Conservation (phyloP, 2,329 filamentous ascomycete species). For the Zopfia rhizophila region DNA sequence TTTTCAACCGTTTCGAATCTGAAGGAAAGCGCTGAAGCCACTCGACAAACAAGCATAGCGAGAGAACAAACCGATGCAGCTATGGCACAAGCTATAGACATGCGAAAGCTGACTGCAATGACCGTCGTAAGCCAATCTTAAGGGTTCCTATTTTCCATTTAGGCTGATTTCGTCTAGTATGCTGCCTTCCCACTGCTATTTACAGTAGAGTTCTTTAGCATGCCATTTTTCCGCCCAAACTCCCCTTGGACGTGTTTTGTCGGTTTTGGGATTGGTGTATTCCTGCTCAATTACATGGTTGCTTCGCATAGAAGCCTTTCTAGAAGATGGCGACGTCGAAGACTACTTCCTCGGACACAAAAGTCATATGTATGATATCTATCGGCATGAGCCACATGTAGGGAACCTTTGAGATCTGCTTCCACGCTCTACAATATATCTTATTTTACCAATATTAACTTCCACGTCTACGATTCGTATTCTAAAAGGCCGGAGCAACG, state of each 20-base stretch:
- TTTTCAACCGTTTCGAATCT: conserved; percentile 26
- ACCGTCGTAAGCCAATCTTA: conserved; percentile 24
- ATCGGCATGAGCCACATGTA: too few relatives aligned
- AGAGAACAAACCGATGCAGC: conserved; percentile 26
- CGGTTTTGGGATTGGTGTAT: conserved; percentile 11
- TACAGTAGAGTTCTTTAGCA: conserved; percentile 29
- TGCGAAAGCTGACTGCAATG: conserved; percentile 26
- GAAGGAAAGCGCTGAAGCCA: conserved; percentile 4
- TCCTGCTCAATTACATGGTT: conserved; percentile 21
- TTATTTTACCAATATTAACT: too few relatives aligned
- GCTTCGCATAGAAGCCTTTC: too few relatives aligned
- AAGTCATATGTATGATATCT: too few relatives aligned
- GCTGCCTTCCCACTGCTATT: conserved; percentile 26
- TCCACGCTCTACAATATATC: too few relatives aligned
- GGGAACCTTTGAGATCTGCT: too few relatives aligned
- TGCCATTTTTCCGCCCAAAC: conserved; percentile 21
- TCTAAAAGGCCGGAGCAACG: too few relatives aligned
- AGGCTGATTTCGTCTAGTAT: conserved; percentile 11
- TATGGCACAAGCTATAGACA: conserved; percentile 24
- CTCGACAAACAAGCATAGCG: too few relatives aligned
- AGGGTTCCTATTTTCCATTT: neutral
- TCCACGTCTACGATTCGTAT: too few relatives aligned
- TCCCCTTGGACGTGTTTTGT: conserved; percentile 21
- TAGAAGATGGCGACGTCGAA: too few relatives aligned
- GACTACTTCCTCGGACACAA: too few relatives aligned